Evolutionary conservation across 2,329 filamentous ascomycete species (phyloP).

Genomic region (Pestalotiopsis sp.): DNA sequence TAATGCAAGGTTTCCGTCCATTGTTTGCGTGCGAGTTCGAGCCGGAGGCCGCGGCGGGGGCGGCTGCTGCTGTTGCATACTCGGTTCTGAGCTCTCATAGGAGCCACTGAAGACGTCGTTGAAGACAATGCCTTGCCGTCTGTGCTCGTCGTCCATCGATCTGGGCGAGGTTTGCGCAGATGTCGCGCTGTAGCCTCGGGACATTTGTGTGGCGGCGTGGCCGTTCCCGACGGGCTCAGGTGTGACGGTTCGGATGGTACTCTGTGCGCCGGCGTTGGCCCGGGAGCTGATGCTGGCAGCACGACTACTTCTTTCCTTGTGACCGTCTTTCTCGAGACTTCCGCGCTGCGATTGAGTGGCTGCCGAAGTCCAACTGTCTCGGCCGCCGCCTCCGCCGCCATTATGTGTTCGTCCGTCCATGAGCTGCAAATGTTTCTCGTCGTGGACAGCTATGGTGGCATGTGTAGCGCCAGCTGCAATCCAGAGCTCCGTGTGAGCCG

Average conservation of each 20-base stretch:
- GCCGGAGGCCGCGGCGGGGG: constrained; percentile 38
- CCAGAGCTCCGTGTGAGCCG: constrained; percentile 24
- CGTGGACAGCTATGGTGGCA: constrained; percentile 31
- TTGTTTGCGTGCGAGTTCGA: constrained; percentile 60
- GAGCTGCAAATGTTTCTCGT: constrained; percentile 45
- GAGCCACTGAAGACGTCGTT: constrained; percentile 57
- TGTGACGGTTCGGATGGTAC: constrained; percentile 66
- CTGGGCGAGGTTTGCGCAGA: constrained; percentile 52
- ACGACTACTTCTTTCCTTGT: constrained; percentile 21
- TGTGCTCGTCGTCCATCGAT: constrained; percentile 46
- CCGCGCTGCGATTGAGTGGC: constrained; percentile 28
- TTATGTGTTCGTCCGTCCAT: constrained; percentile 48
- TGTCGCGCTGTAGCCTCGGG: constrained; percentile 36
- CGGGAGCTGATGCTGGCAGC: constrained; percentile 25
- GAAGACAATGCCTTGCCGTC: constrained; percentile 64
- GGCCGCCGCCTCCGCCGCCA: constrained; percentile 37
- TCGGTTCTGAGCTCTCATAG: constrained; percentile 50
- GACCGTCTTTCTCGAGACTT: constrained; percentile 25
- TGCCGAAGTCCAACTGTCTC: constrained; percentile 29
- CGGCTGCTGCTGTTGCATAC: constrained; percentile 32
- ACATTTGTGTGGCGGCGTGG: constrained; percentile 22
- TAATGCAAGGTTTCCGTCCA: constrained; percentile 53
- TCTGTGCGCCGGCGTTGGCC: constrained; percentile 32
- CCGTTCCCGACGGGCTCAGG: constrained; percentile 56
- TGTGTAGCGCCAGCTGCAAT: constrained; percentile 28